Evolutionary conservation across 1,139 yeast species (phyloP), one percentile per base, ranked within the genome.

Genomic region (Geotrichum histeridarum): DNA sequence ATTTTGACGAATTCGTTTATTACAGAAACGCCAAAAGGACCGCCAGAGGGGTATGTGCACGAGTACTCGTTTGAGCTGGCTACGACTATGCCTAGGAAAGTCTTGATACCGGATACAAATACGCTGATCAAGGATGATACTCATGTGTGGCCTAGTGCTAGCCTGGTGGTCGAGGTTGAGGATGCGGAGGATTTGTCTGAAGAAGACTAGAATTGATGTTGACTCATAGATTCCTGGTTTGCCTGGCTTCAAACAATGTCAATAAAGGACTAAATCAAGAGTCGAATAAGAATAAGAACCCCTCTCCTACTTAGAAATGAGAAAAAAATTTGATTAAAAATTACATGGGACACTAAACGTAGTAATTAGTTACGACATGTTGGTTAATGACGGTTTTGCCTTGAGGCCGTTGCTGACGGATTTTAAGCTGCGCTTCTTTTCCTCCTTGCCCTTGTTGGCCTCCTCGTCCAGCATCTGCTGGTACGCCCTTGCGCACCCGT

Each of bases 111-210:
- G 9, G 63, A 66, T 8, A 50, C 60, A 1, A 63, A 63, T 0
- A 53, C 58, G 27, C 36, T 53, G 4, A 72, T 83, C 15, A 62
- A 64, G 22, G 77, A 79, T 35, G 78, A 74, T 51, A 64, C 69
- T 9, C 66, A 72, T 5, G 70, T 83, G 6, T 82, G 74, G 72
- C 89, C 89, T 4, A 80, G 76, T 54, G 89, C 88, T 2, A 81
- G 77, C 58, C 64, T 82, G 45, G 69, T 82, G 4, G 78, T 81
- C 44, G 86, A 82, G 62, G 37, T 42, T 18, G 59, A 66, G 11
- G 71, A 68, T 2, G 37, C 36, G 18, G 59, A 66, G 11, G 71
- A 68, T 2, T 68, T 63, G 6, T 70, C 67, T 3, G 70, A 65
- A 12, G 73, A 69, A 4, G 71, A 70, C 1, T 70, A 69, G 7